Base-by-base conservation (phyloP, 2,329 filamentous ascomycete genomes). In the Raffaelea ambrosiae region DNA sequence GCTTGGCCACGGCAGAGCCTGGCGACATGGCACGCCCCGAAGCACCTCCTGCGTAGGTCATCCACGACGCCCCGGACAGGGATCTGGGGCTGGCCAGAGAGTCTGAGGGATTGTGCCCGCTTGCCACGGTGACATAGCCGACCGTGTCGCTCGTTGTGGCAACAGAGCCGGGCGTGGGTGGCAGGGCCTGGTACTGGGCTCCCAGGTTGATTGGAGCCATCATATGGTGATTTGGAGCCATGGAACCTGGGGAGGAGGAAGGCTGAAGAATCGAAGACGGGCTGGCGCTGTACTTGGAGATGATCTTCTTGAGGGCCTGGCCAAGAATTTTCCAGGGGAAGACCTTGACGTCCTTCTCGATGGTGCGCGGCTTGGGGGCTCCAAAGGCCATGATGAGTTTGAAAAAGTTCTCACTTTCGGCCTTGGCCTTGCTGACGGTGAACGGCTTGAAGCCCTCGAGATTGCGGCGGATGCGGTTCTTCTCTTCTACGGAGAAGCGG, bases 311-410 rank as follows among this genome's bases (percentile, higher is more conserved):
- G 55, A 98, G 75, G 0, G 93, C 91, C 51, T 82, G 78, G 43
- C 80, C 79, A 40, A 98, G 74, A 51, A 93, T 88, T 66, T 89
- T 93, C 93, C 93, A 98, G 4, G 89, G 85, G 61, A 97, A 98
- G 13, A 97, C 93, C 69, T 98, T 98, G 62, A 98, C 90, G 60
- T 97, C 91, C 70, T 98, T 98, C 71, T 97, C 93, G 55, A 98
- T 98, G 61, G 97, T 96, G 53, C 93, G 79, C 18, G 93, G 93
- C 67, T 97, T 97, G 2, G 93, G 93, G 51, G 85, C 87, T 13
- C 89, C 88, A 61, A 97, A 97, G 2, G 82, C 88, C 93, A 98
- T 98, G 68, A 98, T 97, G 58, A 96, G 77, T 70, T 96, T 96
- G 81, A 97, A 97, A 66, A 97, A 97, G 48, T 94, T 88, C 64